Percentiles rank a stretch among this genome's conserved stretches.
These are phyloP conservation scores for Aspergillus sojae DNA, from an alignment of 2,329 filamentous ascomycete species.

Conservation along the genomic window DNA sequence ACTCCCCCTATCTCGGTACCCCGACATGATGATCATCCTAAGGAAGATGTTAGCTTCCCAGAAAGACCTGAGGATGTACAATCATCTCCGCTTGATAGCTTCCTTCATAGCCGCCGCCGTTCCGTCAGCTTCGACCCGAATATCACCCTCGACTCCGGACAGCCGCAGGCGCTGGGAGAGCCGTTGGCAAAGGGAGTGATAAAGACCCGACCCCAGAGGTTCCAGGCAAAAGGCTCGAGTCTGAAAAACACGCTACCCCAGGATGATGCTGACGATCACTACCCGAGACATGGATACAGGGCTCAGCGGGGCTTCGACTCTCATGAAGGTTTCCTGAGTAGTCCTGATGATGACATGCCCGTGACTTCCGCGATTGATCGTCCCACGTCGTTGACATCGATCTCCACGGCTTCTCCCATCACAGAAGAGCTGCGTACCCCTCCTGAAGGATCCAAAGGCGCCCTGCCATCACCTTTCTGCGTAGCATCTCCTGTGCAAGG, in stretches of 20 bases:
- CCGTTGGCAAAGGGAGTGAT: constrained; percentile 38
- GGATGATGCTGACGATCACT: constrained; percentile 28
- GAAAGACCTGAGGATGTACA: constrained; percentile 41
- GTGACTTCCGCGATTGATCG: constrained; percentile 35
- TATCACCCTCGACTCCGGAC: constrained; percentile 44
- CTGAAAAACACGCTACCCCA: constrained; percentile 40
- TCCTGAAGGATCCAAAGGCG: constrained; percentile 38
- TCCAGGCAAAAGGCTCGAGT: constrained; percentile 37
- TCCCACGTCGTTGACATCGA: constrained; percentile 47
- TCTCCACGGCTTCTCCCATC: constrained; percentile 46
- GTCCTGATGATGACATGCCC: constrained; percentile 26
- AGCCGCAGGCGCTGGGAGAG: constrained; percentile 41
- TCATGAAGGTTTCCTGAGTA: constrained; percentile 26
- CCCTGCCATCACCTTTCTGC: constrained; percentile 41
- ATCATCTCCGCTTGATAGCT: constrained; percentile 45
- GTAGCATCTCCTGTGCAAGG: constrained; percentile 41
- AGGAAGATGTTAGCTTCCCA: constrained; percentile 34
- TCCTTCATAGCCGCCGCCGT: constrained; percentile 41
- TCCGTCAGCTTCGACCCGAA: constrained; percentile 48
- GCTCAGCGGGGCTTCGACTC: constrained; percentile 31
- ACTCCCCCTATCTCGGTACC: constrained; percentile 52
- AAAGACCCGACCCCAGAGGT: constrained; percentile 28
- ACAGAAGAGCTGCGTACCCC: constrained; percentile 46
- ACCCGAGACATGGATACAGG: constrained; percentile 22
- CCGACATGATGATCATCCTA: constrained; percentile 35